Evolutionary conservation across 2,329 filamentous ascomycete genomes (phyloP).

Genomic region (Lasiodiplodia theobromae): DNA sequence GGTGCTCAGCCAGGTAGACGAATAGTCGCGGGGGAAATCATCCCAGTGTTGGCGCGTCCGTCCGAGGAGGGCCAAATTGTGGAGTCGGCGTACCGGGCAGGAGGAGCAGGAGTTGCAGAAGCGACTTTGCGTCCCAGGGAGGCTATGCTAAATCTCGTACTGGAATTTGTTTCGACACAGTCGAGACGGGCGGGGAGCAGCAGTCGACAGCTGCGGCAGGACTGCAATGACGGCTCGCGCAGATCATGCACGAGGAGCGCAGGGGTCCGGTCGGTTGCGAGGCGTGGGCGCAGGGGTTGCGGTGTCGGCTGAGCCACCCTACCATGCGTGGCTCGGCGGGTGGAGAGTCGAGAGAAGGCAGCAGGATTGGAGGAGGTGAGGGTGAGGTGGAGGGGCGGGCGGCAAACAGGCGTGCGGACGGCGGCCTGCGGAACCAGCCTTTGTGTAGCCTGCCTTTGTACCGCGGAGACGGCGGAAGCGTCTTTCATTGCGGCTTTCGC

Average conservation of each 20-base stretch:
- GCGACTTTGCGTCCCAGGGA: neutral
- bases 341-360: slow-evolving; percentile 6
- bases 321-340: slow-evolving; percentile 21
- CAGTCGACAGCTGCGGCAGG: slow-evolving; percentile 25
- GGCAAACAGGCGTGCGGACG: neutral
- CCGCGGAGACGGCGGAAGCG: slow-evolving; percentile 9
- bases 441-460: slow-evolving; percentile 23
- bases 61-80: slow-evolving; percentile 2
- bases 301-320: slow-evolving; percentile 25
- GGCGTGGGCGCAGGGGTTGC: slow-evolving; percentile 22
- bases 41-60: slow-evolving; percentile 11
- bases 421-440: neutral
- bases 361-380: neutral
- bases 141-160: slow-evolving; percentile 15
- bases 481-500: slow-evolving; percentile 10
- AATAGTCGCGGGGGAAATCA: slow-evolving; percentile 10
- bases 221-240: slow-evolving; percentile 27
- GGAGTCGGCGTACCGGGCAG: slow-evolving; percentile 20
- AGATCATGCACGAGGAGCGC: slow-evolving; percentile 27
- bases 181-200: slow-evolving; percentile 22
- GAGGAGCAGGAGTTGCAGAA: slow-evolving; percentile 1
- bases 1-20: slow-evolving; percentile 21
- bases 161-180: slow-evolving; percentile 13
- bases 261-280: slow-evolving; percentile 18
- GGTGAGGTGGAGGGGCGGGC: neutral